Evolutionary conservation across 257 asterid genomes (phyloP), one percentile per base, ranked within the genome.

Genomic region (Pogostemon cablin): DNA sequence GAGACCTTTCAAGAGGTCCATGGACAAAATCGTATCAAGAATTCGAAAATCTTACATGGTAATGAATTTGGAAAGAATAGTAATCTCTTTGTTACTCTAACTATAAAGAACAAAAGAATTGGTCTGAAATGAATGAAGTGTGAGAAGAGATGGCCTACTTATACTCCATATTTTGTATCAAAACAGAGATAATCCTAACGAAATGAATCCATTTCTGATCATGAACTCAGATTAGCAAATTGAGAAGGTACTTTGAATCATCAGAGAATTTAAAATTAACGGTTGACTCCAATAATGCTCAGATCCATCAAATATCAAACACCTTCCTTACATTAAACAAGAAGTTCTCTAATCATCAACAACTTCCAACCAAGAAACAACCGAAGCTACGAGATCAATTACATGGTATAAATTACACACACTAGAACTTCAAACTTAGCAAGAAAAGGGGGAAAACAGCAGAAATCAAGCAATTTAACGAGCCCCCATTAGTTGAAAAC

Each of bases 1-100:
- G 52, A 72, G 78, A 81, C 83, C 80, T 70, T 65, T 74, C 74
- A 70, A 72, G 80, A 62, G 82, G 84, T 68, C 80, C 82, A 75
- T 77, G 34, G 52, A 47, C 70, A 58, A 68, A 73, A 73, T 9
- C 44, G 68, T 70, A 43, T 63, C 66, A 41, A 60, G 52, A 42
- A 60, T 62, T 67, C 44, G 17, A 47, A 48, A 59, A 60, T 5
- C 57, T 77, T 75, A 84, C 86, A 84, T 84, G 53, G 64, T 77
- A 59, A 68, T 43, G 57, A 79, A 82, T 79, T 68, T 46, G 47
- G 71, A 75, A 69, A 68, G 71, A 75, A 69, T 67, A 77, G 69
- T 78, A 8, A 35, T 52, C 69, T 66, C 60, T 42, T n/a, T 37
- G 52, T 12, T 17, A 6, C 15, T 65, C 64, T 49, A 78, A 65